Base-by-base conservation (phyloP, 176 grass and related monocot species). In the Microstegium vimineum region DNA sequence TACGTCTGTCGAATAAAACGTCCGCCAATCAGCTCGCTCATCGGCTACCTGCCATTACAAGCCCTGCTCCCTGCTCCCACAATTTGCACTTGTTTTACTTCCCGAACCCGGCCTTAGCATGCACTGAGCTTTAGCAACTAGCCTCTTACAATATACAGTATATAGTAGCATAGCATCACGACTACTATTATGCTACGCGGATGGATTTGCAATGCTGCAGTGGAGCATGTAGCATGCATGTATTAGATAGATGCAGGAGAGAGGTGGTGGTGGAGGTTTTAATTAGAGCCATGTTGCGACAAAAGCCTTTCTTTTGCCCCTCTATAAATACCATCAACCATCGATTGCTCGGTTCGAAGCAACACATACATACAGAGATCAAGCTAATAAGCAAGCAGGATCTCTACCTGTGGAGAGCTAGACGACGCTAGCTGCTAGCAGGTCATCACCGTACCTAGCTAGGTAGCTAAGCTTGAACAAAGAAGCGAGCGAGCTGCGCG, bases 1-100 rank as follows among this genome's bases (percentile, higher is more conserved):
- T 84, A 89, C 70, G 82, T 76, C 64, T 32, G 62, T 51, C 40
- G 82, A 89, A 85, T 89, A 89, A 89, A 89, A 75, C 62, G 32
- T 22, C 64, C 25, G 25, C 87, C 82, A 89, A 85, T 81, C 41
- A 79, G 70, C 6, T 69, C 51, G 61, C 33, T 16, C 76, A 62
- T 57, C 34, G 49, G 75, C 75, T 64, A 32, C 15, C 72, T 82
- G 63, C 70, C 76, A 63, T 46, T 28, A 9, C 43, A 32, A 20
- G 40, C 51, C 74, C 32, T 4, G 0, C 42, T 14, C 4, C 15
- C 42, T 14, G 1, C 15, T 36, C 25, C 63, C 41, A 72, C 81
- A 88, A 74, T 47, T 80, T 84, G 75, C 81, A 61, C 16, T 71
- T 54, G 13, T 14, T 28, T 67, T 57, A 16, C 34, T 66, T 20